These are phyloP conservation scores for Curvularia sp. DNA, from an alignment of 2,329 filamentous ascomycete species.

Conservation along the genomic window DNA sequence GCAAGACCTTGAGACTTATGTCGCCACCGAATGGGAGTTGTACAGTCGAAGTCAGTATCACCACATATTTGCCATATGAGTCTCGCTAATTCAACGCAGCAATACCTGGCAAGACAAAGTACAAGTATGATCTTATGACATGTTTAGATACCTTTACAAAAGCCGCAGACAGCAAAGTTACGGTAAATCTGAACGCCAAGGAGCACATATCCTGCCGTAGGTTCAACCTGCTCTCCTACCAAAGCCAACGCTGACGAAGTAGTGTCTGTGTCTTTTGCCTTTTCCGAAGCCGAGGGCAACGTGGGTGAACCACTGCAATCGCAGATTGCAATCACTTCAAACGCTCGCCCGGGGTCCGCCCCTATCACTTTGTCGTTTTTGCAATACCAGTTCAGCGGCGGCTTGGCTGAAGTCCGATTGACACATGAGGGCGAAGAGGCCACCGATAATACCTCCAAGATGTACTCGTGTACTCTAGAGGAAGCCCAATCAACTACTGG, in stretches of 20 bases:
- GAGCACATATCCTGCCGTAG: conserved; percentile 59
- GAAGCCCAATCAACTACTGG: conserved; percentile 33
- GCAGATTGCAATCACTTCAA: conserved; percentile 62
- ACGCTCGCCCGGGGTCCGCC: conserved; percentile 53
- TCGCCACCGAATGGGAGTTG: conserved; percentile 66
- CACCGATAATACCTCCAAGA: conserved; percentile 20
- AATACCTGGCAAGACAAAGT: conserved; percentile 42
- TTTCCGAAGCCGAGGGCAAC: conserved; percentile 62
- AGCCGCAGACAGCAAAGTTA: conserved; percentile 50
- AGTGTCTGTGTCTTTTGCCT: conserved; percentile 61
- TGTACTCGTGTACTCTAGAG: conserved; percentile 35
- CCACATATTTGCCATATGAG: too few species aligned
- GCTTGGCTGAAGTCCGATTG: conserved; percentile 43
- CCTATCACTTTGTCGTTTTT: conserved; percentile 59
- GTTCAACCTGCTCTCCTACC: conserved; percentile 43
- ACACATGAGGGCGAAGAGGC: conserved; percentile 30
- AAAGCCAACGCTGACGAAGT: conserved; percentile 28
- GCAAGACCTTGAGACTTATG: conserved; percentile 56
- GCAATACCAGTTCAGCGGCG: conserved; percentile 61
- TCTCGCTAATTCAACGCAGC: conserved; percentile 33
- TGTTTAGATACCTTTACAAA: conserved; percentile 52
- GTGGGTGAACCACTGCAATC: conserved; percentile 65
- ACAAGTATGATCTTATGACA: conserved; percentile 56
- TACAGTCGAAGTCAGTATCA: conserved; percentile 42
- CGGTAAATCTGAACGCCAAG: conserved; percentile 56